Evolutionary conservation across 805 yeast species (phyloP).

Genomic region (Candida loeiensis): DNA sequence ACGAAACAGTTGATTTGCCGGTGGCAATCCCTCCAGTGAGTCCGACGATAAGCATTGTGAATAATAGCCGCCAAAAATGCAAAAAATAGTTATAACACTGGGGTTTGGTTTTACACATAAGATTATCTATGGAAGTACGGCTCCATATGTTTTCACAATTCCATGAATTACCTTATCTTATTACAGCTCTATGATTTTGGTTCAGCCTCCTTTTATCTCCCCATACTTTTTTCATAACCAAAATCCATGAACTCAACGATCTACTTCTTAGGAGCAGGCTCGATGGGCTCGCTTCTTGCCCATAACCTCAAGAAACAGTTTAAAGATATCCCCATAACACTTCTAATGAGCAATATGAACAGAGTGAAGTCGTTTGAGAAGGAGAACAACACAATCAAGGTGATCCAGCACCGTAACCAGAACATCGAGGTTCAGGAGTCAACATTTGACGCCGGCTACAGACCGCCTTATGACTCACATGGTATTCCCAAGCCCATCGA

Average conservation of each 20-base stretch:
- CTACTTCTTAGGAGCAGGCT: slow-evolving; percentile 51
- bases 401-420: slow-evolving; percentile 20
- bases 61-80: not conserved
- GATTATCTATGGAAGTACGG: too few relatives aligned
- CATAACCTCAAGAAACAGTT: slow-evolving; percentile 42
- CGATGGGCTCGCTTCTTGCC: slow-evolving; percentile 50
- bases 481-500: slow-evolving; percentile 30
- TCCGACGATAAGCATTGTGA: slow-evolving; percentile 78
- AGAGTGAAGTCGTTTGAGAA: slow-evolving; percentile 39
- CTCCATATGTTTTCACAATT: too few relatives aligned
- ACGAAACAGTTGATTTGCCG: slow-evolving; percentile 92
- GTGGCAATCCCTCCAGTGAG: slow-evolving; percentile 97
- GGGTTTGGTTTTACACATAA: too few relatives aligned
- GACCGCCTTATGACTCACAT: slow-evolving; percentile 14
- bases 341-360: slow-evolving; percentile 36
- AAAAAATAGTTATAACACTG: too few relatives aligned
- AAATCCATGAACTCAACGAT: slow-evolving; percentile 39
- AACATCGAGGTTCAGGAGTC: slow-evolving; percentile 15
- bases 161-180: not conserved
- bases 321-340: slow-evolving; percentile 31
- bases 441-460: slow-evolving; percentile 23
- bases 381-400: slow-evolving; percentile 36
- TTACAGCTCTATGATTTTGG: not conserved
- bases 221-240: not conserved
- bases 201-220: not conserved